Base-by-base conservation (phyloP, 2,329 filamentous ascomycete species). In the Phoma sp. region DNA sequence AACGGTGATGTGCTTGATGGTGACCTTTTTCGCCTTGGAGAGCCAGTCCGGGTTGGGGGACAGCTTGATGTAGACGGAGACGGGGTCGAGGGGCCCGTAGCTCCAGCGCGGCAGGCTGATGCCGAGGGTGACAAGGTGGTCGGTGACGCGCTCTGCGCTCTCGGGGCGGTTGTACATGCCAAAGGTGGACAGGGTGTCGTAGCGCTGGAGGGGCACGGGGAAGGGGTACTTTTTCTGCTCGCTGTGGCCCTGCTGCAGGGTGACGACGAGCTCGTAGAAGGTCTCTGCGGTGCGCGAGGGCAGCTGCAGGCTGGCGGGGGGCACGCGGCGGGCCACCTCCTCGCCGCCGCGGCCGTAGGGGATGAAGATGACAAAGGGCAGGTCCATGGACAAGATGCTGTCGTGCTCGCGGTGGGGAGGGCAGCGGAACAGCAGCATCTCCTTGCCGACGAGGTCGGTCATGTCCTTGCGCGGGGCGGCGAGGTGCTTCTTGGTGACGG, bases 81-180 rank as follows among this genome's bases (percentile, higher is more conserved):
- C 94, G 7, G 94, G 94, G 74, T 99, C 95, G 57, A 94, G 84
- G 4, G 95, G 95, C 0, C 95, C 95, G 74, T 98, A 99, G 60
- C 93, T 97, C 92, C 94, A 97, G 59, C 92, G 87, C 22, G 95
- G 94, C 63, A 99, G 81, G 58, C 92, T 96, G 64, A 97, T 96
- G 40, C 91, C 92, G 50, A 98, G 81, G 8, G 92, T 96, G 57
- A 98, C 91, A 50, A 98, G 80, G 75, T 96, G 95, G 78, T 98
- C 95, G 46, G 90, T 87, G 29, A 92, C 91, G 57, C 88, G 86
- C 68, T 96, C 89, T 51, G 92, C 91, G 55, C 89, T 90, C 76
- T 97, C 94, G 15, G 93, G 94, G 50, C 92, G 89, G 78, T 98
- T 98, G 81, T 98, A 99, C 95, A 98, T 98, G 77, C 95, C 95